phyloP scores from a whole-genome alignment of 305 asterid genomes.

The Solanum chacoense region DNA sequence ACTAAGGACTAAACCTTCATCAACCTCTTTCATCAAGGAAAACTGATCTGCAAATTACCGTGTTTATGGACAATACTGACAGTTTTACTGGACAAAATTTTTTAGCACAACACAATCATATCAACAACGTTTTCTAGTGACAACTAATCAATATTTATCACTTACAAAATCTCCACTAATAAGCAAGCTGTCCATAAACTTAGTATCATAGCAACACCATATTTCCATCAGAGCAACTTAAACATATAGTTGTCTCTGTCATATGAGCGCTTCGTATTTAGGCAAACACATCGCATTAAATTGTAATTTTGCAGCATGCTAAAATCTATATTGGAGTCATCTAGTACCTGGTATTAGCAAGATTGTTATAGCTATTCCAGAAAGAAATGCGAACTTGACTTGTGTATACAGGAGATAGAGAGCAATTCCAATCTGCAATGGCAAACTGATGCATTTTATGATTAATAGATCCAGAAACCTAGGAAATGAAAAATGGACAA shows the following conservation, averaged over 20 bases:
- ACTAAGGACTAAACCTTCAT: background rate
- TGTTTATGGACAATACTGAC: background rate
- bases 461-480: background rate
- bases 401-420: constrained; percentile 76
- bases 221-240: background rate
- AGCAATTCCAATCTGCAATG: constrained; percentile 92
- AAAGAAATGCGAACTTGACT: constrained; percentile 86
- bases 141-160: background rate
- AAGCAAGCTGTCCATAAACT: background rate
- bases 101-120: background rate
- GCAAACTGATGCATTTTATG: constrained; percentile 56
- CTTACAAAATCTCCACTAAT: background rate
- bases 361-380: constrained; percentile 81
- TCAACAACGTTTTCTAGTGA: background rate
- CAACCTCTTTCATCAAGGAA: background rate
- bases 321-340: background rate
- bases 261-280: background rate
- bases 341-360: constrained; percentile 81
- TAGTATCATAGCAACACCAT: background rate
- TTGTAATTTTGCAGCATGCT: background rate
- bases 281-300: background rate
- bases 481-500: background rate
- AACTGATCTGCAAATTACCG: background rate
- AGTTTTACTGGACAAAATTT: background rate
- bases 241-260: background rate